Evolutionary conservation across 192 early-diverging fungal genomes (phyloP), one percentile per base, ranked within the genome.

Genomic region (Kickxella alabastrina): DNA sequence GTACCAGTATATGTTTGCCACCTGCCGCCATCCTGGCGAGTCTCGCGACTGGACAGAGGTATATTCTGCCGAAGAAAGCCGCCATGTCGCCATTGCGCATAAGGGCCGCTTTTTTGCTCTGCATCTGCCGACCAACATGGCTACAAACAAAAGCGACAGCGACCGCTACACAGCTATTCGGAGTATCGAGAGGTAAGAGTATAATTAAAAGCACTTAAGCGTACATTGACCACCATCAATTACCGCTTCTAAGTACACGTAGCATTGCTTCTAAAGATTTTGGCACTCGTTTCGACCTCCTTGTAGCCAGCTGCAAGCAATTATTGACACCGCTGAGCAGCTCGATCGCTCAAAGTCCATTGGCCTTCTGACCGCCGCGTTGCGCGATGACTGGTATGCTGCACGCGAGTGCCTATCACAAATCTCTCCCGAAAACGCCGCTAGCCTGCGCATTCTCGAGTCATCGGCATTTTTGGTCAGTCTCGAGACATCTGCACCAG

Each of bases 1-100:
- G 78, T 93, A 91, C 78, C 79, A 82, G 54, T 91, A 83, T 61
- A 62, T 90, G 63, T 93, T 91, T 80, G 90, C 87, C 58, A 80
- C 86, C 32, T 82, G 82, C 51, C 86, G 91, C 26, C 85, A 91
- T 52, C 84, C 91, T 9, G 78, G 79, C 55, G 65, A 81, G 8
- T 69, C 72, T 3, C 75, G 60, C 17, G 91, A 93, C 69, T 66
- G 71, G 47, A 88, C 88, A 32, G 74, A 82, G 24, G 74, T 71
- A n/a, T 77, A 77, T 22, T 68, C 85, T 29, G 78, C 80, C 39
- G 61, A 66, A 3, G 68, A 74, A 43, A 88, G 89, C 80, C 77
- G 77, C 52, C 86, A 91, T 52, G 71, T 91, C 40, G 79, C 83
- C 24, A 83, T 93, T 31, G 77, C 85, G 24, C 75, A 88, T 48